A percentile compares a stretch with the other conserved stretches of the same genome.
These are phyloP conservation scores for Hyphodiscus sp. DNA, from an alignment of 2,329 filamentous ascomycete species.

Conservation along the genomic window DNA sequence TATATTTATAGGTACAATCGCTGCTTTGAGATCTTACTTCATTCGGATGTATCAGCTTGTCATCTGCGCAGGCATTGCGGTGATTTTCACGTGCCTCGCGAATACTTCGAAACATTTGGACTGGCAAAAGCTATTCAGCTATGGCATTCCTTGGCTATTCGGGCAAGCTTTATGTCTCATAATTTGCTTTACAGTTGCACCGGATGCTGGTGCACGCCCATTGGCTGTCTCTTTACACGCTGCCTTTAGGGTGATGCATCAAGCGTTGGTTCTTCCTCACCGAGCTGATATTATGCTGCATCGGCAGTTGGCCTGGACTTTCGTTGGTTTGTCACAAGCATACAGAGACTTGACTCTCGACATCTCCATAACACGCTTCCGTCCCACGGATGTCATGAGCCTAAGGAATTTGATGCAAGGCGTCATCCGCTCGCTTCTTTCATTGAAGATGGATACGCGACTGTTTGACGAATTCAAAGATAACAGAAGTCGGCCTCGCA, in stretches of 20 bases:
- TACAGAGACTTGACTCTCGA: slow-evolving; percentile 51
- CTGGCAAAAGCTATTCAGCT: slow-evolving; percentile 46
- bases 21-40: slow-evolving; percentile 48
- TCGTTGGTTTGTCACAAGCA: slow-evolving; percentile 49
- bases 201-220: slow-evolving; percentile 49
- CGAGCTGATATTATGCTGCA: slow-evolving; percentile 32
- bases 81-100: slow-evolving; percentile 47
- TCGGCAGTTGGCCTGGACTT: slow-evolving; percentile 42
- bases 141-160: slow-evolving; percentile 48
- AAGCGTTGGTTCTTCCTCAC: slow-evolving; percentile 35
- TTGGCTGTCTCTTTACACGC: slow-evolving; percentile 42
- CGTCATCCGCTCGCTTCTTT: slow-evolving; percentile 46
- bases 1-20: slow-evolving; percentile 44
- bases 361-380: slow-evolving; percentile 47
- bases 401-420: slow-evolving; percentile 50
- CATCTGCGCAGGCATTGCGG: slow-evolving; percentile 48
- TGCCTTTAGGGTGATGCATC: slow-evolving; percentile 40
- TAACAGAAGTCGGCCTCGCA: neutral
- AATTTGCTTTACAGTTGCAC: slow-evolving; percentile 42
- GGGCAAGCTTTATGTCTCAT: slow-evolving; percentile 47
- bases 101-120: slow-evolving; percentile 39
- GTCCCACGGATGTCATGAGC: slow-evolving; percentile 41
- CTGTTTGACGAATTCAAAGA: slow-evolving; percentile 35
- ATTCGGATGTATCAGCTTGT: slow-evolving; percentile 50
- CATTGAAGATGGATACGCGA: slow-evolving; percentile 42